phyloP scores from a whole-genome alignment of 352 stramenopile genomes.

The Phytophthora hybrid region DNA sequence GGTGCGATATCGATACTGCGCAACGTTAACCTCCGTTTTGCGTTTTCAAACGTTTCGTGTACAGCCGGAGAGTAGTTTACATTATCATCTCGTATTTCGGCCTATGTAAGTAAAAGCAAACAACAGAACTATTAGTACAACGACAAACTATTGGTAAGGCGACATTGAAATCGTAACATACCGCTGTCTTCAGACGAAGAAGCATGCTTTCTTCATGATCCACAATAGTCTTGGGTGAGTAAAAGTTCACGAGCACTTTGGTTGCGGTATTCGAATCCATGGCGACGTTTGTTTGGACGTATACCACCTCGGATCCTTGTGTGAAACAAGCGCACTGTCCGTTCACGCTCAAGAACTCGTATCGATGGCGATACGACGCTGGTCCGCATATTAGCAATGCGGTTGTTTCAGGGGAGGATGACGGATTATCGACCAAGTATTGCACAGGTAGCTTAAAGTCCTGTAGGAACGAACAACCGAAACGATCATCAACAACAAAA shows the following conservation, averaged over 20 bases:
- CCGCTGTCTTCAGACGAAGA: constrained; percentile 47
- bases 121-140: neutral
- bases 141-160: neutral
- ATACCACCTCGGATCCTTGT: constrained; percentile 45
- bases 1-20: constrained; percentile 40
- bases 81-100: constrained; percentile 24
- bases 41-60: constrained; percentile 56
- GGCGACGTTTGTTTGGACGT: constrained; percentile 59
- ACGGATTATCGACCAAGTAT: constrained; percentile 74
- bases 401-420: constrained; percentile 54
- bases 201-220: constrained; percentile 57
- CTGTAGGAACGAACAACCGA: constrained; percentile 27
- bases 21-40: constrained; percentile 58
- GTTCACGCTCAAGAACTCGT: constrained; percentile 61
- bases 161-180: constrained; percentile 25
- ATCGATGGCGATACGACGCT: constrained; percentile 72
- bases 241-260: constrained; percentile 73
- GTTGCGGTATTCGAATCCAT: constrained; percentile 61
- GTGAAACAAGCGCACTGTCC: constrained; percentile 46
- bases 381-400: constrained; percentile 64
- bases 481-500: neutral
- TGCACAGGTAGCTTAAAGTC: constrained; percentile 77
- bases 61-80: constrained; percentile 37
- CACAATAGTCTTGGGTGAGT: constrained; percentile 43
- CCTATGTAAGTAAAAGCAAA: constrained; percentile 5